Conservation (phyloP, 169 alveolate species). For the Plasmodium cynomolgi region DNA sequence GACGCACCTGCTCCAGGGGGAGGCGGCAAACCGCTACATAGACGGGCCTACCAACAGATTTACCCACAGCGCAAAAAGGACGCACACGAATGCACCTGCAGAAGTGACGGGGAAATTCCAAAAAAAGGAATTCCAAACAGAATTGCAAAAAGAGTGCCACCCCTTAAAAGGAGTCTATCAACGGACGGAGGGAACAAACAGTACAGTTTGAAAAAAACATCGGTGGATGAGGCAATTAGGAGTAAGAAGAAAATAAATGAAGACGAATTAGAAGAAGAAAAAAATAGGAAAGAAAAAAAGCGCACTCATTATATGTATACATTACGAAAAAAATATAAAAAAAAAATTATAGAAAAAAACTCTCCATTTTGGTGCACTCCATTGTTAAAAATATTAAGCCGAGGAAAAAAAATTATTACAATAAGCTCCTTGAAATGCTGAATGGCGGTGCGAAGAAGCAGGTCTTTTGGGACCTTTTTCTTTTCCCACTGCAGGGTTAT, state of each 20-base stretch:
- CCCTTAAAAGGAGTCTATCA: neutral
- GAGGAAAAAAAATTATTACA: constrained; percentile 38
- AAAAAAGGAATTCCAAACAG: neutral
- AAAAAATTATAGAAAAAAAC: constrained; percentile 9
- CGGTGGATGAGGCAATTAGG: neutral
- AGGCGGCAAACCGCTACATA: neutral
- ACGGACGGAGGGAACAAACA: neutral
- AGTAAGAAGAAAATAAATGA: constrained; percentile 25
- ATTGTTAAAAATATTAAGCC: constrained; percentile 63
- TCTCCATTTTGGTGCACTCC: constrained; percentile 21
- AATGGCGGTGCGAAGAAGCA: neutral
- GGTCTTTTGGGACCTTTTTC: constrained; percentile 7
- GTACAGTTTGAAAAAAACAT: constrained; percentile 3
- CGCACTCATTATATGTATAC: neutral
- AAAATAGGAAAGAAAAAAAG: constrained; percentile 10
- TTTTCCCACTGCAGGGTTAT: neutral
- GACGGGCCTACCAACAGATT: neutral
- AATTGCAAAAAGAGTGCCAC: neutral
- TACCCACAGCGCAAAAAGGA: neutral
- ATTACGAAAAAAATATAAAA: constrained; percentile 5
- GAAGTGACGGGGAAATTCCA: neutral
- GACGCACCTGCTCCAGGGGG: neutral
- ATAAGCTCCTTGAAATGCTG: constrained; percentile 7
- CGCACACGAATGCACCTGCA: neutral
- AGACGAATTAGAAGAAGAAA: neutral